Base-by-base conservation (phyloP, 345 rosid genomes). In the Lumnitzera racemosa region DNA sequence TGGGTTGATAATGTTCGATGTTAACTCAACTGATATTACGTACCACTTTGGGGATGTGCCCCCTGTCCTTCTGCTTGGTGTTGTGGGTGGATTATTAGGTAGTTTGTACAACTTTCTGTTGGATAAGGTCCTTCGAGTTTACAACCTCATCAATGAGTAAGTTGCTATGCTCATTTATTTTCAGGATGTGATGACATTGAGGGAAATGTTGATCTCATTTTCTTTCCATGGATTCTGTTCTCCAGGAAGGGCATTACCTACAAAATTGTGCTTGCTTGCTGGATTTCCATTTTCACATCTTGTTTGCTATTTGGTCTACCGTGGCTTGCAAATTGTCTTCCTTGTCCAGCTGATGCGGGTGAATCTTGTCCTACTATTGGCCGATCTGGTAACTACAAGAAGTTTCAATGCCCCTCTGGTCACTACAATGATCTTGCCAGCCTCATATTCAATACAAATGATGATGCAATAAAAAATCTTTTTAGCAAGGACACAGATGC, bases 311-410 rank as follows among this genome's bases (percentile, higher is more conserved):
- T 92, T 24, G 98, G 98, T 51, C 75, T 92, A 59, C 98, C 98
- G 10, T 89, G 86, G 83, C 76, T 92, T 52, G 91, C 90, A 29
- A 57, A 87, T 29, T 92, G 98, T 75, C 89, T 67, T 67, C 82
- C 83, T 66, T 87, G 97, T 56, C 99, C 99, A 12, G 24, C 67
- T 2, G 81, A 69, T 68, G 81, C 97, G 57, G 47, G 73, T 9
- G 94, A 92, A 75, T 84, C 76, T 55, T 92, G 99, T 72, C 96
- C 99, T 54, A 92, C 99, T 24, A 75, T 92, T 48, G 96, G 97
- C 55, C 85, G 90, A 61, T 87, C 94, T 59, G 97, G 98, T n/a
- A 89, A 87, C 82, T 92, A 78, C 74, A 89, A 89, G 83, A 92
- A 85, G 59, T 92, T 83, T 67, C 97, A 92, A 50, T 92, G 99